Base-by-base conservation (phyloP, 768 basidiomycete species). In the Boletus subcaerulescens region DNA sequence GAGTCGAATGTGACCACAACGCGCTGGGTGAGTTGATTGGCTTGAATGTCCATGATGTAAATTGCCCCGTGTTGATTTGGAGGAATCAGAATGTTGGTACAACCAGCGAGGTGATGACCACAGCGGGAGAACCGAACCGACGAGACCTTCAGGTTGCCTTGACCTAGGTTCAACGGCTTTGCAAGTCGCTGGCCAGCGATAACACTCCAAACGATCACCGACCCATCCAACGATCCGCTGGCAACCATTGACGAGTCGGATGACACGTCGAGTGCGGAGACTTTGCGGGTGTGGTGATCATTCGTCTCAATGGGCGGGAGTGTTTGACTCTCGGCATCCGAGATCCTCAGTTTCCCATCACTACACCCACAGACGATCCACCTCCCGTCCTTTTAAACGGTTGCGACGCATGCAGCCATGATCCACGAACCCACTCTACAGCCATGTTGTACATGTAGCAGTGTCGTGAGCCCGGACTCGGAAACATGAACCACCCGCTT, bases 181-280 rank as follows among this genome's bases (percentile, higher is more conserved):
- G 32, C 45, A 29, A 47, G 32, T 41, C 39, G 55, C 10, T 42
- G n/a, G 24, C 45, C 45, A 6, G 39, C 22, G 15, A 39, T 4
- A 36, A n/a, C 5, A 13, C 18, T 29, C 55, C 52, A 56, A n/a
- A 56, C 15, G 24, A 55, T 35, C 12, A 54, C 40, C 1, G 44
- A 53, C 43, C 55, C 55, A 12, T 56, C 51, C 44, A 3, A 26
- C 11, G 55, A 44, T 3, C 50, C 51, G 26, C 55, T 56, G 31
- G 52, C 55, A 26, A 46, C n/a, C 22, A 4, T 41, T 2, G 18
- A 35, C 22, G 52, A 56, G 44, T 54, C 44, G 2, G 32, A 20
- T 5, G 55, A 53, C 22, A 45, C 45, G 24, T 53, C 55, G 29
- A 56, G 55, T 2, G 52, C 44, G 20, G 55, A 20, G 38, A 56